Evolutionary conservation across 2,329 filamentous ascomycete species (phyloP).

Genomic region (Colletotrichum melonis): DNA sequence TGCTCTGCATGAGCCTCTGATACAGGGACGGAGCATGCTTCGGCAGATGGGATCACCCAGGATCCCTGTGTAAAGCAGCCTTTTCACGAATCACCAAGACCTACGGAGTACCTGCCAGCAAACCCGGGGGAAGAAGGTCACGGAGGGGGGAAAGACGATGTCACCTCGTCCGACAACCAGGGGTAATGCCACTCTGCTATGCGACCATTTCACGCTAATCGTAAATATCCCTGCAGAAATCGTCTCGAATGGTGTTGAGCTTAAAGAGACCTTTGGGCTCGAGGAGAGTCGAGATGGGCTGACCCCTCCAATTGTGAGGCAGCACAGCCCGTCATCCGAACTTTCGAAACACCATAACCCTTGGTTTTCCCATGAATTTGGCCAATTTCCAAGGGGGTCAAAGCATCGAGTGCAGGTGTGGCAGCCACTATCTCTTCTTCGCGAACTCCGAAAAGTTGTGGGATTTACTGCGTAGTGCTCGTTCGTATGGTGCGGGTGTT

Average conservation of each 20-base stretch:
- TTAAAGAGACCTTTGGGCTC: slow-evolving; percentile 27
- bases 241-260: slow-evolving; percentile 27
- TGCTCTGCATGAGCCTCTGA: not conserved
- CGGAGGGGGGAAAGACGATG: slow-evolving; percentile 3
- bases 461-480: not conserved
- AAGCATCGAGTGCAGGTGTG: slow-evolving; percentile 14
- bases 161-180: slow-evolving; percentile 23
- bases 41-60: slow-evolving; percentile 7
- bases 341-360: slow-evolving; percentile 28
- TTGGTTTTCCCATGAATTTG: slow-evolving; percentile 17
- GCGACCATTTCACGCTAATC: not conserved
- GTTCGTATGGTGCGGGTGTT: not conserved
- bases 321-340: slow-evolving; percentile 35
- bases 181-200: not conserved
- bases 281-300: slow-evolving; percentile 10
- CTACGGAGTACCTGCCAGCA: not conserved
- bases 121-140: too few relatives aligned
- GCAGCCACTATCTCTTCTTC: not conserved
- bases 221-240: slow-evolving; percentile 6
- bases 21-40: slow-evolving; percentile 21
- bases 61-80: slow-evolving; percentile 14
- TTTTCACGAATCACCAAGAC: not conserved
- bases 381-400: slow-evolving; percentile 18
- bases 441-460: slow-evolving; percentile 4
- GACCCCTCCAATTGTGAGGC: slow-evolving; percentile 27